Conservation (phyloP, 257 asterid genomes). For the Linaria vulgaris region DNA sequence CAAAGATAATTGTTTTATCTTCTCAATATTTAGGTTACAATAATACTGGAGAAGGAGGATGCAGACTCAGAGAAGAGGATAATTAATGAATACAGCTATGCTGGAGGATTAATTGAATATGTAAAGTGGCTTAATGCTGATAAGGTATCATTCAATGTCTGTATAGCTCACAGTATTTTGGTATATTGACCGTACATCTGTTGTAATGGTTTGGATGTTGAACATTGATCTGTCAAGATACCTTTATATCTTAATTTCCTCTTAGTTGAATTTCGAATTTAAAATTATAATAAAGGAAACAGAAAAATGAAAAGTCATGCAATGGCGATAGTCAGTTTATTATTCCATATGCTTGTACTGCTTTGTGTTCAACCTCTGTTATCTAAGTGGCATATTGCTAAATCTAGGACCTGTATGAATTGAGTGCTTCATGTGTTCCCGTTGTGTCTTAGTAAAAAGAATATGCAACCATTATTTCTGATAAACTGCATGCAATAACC, state of each 20-base stretch:
- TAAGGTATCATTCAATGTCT: conserved; percentile 58
- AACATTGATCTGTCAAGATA: not conserved
- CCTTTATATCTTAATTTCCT: not conserved
- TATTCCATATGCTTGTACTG: not conserved
- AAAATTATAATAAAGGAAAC: not conserved
- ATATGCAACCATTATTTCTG: no score
- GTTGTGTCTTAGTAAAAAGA: no score
- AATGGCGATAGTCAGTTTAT: not conserved
- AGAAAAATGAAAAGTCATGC: not conserved
- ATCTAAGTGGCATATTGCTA: not conserved
- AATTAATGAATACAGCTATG: conserved; percentile 69
- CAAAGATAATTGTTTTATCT: conserved; percentile 9
- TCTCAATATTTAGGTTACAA: conserved; percentile 52
- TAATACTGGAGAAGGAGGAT: conserved; percentile 64
- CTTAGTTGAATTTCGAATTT: not conserved
- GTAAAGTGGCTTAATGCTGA: conserved; percentile 91
- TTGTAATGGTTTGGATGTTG: conserved; percentile 17
- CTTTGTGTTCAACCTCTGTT: not conserved
- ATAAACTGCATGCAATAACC: no score
- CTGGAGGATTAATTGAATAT: conserved; percentile 92
- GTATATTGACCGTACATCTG: conserved; percentile 4
- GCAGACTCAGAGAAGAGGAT: conserved; percentile 59
- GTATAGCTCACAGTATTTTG: conserved; percentile 5
- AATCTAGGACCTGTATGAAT: no score
- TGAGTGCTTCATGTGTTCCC: no score